Evolutionary conservation across 768 basidiomycete genomes (phyloP).

Genomic region (Termitomyces sp.): DNA sequence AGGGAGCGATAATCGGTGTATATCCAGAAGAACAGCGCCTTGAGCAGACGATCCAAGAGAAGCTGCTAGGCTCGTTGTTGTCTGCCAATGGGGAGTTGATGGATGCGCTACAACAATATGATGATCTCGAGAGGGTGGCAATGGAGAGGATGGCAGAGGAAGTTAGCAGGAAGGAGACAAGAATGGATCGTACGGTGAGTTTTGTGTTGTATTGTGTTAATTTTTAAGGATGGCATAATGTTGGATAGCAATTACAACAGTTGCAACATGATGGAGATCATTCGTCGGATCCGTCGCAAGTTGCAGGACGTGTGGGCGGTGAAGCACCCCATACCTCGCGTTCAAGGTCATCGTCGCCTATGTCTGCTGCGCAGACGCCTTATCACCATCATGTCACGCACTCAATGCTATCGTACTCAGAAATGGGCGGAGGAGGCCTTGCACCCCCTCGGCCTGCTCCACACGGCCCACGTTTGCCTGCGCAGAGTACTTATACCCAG

Average conservation of each 20-base stretch:
- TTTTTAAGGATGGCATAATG: neutral
- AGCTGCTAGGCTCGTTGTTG: slow-evolving; percentile 66
- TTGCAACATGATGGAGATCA: slow-evolving; percentile 29
- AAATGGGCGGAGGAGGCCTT: slow-evolving; percentile 22
- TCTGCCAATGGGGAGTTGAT: slow-evolving; percentile 68
- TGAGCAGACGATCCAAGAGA: slow-evolving; percentile 65
- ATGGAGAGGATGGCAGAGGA: slow-evolving; percentile 61
- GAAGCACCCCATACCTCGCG: slow-evolving; percentile 39
- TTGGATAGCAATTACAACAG: slow-evolving; percentile 25
- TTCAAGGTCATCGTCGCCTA: slow-evolving; percentile 30
- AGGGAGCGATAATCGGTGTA: slow-evolving; percentile 11
- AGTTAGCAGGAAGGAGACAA: slow-evolving; percentile 60
- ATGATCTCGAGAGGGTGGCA: slow-evolving; percentile 70
- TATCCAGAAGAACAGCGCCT: slow-evolving; percentile 24
- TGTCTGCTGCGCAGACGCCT: slow-evolving; percentile 12
- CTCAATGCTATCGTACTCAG: slow-evolving; percentile 17
- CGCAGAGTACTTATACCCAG: slow-evolving; percentile 24
- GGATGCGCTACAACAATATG: slow-evolving; percentile 65
- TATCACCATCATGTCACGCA: slow-evolving; percentile 22
- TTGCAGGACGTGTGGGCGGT: slow-evolving; percentile 15
- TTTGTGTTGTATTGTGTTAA: neutral
- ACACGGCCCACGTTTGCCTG: slow-evolving; percentile 65
- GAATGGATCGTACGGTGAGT: slow-evolving; percentile 63
- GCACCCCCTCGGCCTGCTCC: slow-evolving; percentile 66
- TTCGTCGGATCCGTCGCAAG: slow-evolving; percentile 22